Evolutionary conservation across 2,329 filamentous ascomycete species (phyloP).

Genomic region (Salinomyces thailandicus): DNA sequence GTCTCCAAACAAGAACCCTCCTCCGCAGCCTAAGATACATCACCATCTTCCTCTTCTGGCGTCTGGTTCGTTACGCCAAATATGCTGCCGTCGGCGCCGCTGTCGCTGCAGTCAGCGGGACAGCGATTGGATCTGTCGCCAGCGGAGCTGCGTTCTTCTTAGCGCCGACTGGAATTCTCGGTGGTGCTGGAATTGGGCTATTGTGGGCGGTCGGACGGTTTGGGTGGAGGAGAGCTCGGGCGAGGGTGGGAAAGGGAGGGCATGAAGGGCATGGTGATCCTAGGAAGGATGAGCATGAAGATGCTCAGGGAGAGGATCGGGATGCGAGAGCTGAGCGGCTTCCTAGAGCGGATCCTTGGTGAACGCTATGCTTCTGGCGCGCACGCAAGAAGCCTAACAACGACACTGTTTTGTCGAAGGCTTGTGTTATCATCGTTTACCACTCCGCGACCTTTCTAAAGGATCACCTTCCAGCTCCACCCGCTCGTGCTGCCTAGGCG

Average conservation of each 20-base stretch:
- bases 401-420: too few relatives aligned
- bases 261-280: slow-evolving; percentile 16
- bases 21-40: slow-evolving; percentile 30
- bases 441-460: neutral
- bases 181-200: slow-evolving; percentile 27
- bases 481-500: neutral
- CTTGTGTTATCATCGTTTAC: too few relatives aligned
- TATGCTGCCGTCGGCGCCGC: slow-evolving; percentile 33
- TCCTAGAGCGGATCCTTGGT: slow-evolving; percentile 12
- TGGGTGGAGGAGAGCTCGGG: slow-evolving; percentile 26
- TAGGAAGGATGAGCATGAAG: slow-evolving; percentile 17
- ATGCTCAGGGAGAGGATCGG: slow-evolving; percentile 12
- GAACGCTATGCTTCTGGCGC: too few relatives aligned
- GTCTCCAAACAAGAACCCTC: slow-evolving; percentile 30
- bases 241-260: slow-evolving; percentile 17
- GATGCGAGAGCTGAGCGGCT: slow-evolving; percentile 3
- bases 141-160: slow-evolving; percentile 33
- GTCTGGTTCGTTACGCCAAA: slow-evolving; percentile 33
- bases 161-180: slow-evolving; percentile 32
- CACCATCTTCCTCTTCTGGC: slow-evolving; percentile 34
- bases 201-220: slow-evolving; percentile 32
- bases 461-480: neutral
- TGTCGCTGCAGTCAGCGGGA: slow-evolving; percentile 30
- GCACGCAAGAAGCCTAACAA: too few relatives aligned
- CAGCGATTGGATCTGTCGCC: slow-evolving; percentile 27